phyloP scores from a whole-genome alignment of 2,329 filamentous ascomycete genomes.

The Setomelanomma holmii region DNA sequence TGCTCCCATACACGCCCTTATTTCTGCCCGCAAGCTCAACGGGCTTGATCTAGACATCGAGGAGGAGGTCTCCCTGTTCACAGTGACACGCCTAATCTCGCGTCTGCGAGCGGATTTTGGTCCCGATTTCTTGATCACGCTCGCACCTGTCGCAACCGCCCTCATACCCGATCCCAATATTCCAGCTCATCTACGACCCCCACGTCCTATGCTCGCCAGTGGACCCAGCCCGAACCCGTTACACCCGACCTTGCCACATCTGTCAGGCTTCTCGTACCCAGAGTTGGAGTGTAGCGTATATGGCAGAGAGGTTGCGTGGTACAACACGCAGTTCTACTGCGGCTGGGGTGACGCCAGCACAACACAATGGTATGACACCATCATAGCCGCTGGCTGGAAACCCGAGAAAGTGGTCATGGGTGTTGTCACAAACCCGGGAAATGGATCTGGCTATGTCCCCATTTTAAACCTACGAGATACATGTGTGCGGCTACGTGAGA shows the following conservation, averaged over 20 bases:
- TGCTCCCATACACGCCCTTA: conserved; percentile 68
- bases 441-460: conserved; percentile 70
- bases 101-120: conserved; percentile 70
- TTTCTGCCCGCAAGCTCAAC: conserved; percentile 61
- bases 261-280: conserved; percentile 84
- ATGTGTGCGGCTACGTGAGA: conserved; percentile 63
- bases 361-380: conserved; percentile 59
- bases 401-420: conserved; percentile 79
- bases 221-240: conserved; percentile 42
- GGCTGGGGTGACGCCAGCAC: conserved; percentile 76
- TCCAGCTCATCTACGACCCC: conserved; percentile 37
- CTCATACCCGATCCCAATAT: conserved; percentile 59
- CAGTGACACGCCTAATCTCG: conserved; percentile 62
- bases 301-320: conserved; percentile 72
- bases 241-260: conserved; percentile 58
- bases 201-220: conserved; percentile 36
- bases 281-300: conserved; percentile 65
- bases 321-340: conserved; percentile 93
- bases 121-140: conserved; percentile 73
- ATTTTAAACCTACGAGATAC: conserved; percentile 64
- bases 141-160: conserved; percentile 83
- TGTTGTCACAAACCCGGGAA: conserved; percentile 77
- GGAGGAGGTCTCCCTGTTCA: conserved; percentile 73
- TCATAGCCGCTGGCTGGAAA: conserved; percentile 71
- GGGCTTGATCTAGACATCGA: conserved; percentile 61